phyloP scores from a whole-genome alignment of 164 flowering plant species.

The Piper longum region DNA sequence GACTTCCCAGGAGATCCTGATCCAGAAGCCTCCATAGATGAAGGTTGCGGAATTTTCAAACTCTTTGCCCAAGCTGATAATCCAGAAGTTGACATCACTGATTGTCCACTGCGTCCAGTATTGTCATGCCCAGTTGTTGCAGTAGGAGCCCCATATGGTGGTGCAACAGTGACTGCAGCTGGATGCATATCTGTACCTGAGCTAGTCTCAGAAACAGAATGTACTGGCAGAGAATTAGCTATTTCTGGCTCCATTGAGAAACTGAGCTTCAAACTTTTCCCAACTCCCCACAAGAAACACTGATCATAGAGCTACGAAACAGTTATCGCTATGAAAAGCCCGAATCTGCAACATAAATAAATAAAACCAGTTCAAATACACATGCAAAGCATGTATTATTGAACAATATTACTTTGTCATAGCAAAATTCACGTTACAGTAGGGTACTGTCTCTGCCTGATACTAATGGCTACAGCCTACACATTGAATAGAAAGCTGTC shows the following conservation, averaged over 20 bases:
- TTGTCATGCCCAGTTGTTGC: conserved; percentile 25
- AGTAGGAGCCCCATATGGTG: conserved; percentile 22
- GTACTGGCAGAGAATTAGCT: not conserved
- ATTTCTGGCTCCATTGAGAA: not conserved
- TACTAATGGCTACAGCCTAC: too few species aligned
- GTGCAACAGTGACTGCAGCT: conserved; percentile 22
- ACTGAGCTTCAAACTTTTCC: not conserved
- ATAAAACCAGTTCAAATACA: not conserved
- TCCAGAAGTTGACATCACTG: conserved; percentile 49
- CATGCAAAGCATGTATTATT: not conserved
- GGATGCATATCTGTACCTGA: conserved; percentile 5
- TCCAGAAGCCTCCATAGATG: conserved; percentile 33
- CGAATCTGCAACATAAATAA: not conserved
- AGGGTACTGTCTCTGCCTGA: too few species aligned
- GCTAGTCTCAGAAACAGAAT: not conserved
- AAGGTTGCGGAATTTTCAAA: conserved; percentile 61
- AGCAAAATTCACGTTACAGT: too few species aligned
- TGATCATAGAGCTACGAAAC: not conserved
- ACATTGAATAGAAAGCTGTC: too few species aligned
- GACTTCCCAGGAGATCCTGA: conserved; percentile 51
- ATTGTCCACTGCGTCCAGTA: conserved; percentile 27
- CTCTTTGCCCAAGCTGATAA: conserved; percentile 74
- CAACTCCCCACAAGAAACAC: not conserved
- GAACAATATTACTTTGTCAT: too few species aligned
- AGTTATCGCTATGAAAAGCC: not conserved